Conservation (phyloP, 2,329 filamentous ascomycete species). For the Fusarium aywerte region DNA sequence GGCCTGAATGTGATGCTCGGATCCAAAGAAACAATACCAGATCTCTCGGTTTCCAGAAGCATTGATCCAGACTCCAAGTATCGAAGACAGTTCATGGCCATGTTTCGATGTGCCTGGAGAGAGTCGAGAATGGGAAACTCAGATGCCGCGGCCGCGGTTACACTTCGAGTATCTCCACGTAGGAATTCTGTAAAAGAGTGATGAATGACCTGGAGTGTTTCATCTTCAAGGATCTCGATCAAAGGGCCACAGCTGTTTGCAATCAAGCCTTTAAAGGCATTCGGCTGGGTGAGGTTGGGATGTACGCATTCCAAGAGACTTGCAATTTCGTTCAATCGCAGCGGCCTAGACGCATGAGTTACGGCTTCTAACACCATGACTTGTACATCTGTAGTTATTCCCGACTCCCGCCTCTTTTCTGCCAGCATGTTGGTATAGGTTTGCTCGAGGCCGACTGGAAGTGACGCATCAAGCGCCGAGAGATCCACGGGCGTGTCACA, state of each 20-base stretch:
- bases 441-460: constrained; percentile 37
- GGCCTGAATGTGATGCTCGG: constrained; percentile 6
- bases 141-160: neutral
- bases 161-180: constrained; percentile 41
- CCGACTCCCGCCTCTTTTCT: constrained; percentile 50
- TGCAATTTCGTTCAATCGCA: constrained; percentile 54
- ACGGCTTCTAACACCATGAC: constrained; percentile 52
- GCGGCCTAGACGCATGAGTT: constrained; percentile 53
- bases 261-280: constrained; percentile 50
- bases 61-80: constrained; percentile 38
- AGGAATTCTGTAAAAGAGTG: constrained; percentile 62
- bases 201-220: constrained; percentile 58
- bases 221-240: constrained; percentile 58
- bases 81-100: constrained; percentile 29
- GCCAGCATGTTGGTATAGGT: constrained; percentile 51
- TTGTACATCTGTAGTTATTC: constrained; percentile 48
- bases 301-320: constrained; percentile 42
- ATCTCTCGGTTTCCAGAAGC: constrained; percentile 12
- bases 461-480: constrained; percentile 17
- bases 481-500: neutral
- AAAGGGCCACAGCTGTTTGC: constrained; percentile 54
- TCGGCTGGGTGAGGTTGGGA: constrained; percentile 21
- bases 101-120: constrained; percentile 31
- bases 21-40: neutral
- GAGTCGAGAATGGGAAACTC: constrained; percentile 35